Evolutionary conservation across 331 rosid genomes (phyloP).

Genomic region (Cucumis variabilis): DNA sequence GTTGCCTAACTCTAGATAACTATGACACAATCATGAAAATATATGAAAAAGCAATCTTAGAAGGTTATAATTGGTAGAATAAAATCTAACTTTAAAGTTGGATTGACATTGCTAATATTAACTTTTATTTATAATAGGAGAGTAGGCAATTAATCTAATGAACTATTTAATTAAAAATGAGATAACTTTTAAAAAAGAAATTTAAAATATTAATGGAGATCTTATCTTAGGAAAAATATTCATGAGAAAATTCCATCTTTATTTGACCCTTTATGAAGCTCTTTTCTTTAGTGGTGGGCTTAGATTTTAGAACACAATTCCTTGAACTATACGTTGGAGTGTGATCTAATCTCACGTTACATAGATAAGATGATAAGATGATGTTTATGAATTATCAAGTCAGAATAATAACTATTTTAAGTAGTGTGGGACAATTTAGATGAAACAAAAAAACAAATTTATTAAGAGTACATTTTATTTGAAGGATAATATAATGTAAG

Average conservation of each 20-base stretch:
- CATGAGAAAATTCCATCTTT: not conserved
- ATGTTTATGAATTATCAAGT: no score
- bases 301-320: no score
- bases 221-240: not conserved
- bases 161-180: not conserved
- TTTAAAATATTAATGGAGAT: not conserved
- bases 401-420: no score
- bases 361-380: no score
- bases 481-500: no score
- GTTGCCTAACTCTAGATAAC: slow-evolving; percentile 8
- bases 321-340: no score
- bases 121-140: not conserved
- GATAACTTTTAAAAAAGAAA: not conserved
- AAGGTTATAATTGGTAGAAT: not conserved
- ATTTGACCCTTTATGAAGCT: not conserved
- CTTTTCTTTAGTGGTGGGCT: no score
- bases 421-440: no score
- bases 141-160: not conserved
- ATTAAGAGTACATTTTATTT: no score
- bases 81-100: not conserved
- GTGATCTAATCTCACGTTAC: no score
- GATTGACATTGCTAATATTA: not conserved
- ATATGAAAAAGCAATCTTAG: no score
- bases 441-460: no score
- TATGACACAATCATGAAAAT: not conserved